Evolutionary conservation across 202 grass and related monocot species (phyloP).

Genomic region (Musa balbisiana): DNA sequence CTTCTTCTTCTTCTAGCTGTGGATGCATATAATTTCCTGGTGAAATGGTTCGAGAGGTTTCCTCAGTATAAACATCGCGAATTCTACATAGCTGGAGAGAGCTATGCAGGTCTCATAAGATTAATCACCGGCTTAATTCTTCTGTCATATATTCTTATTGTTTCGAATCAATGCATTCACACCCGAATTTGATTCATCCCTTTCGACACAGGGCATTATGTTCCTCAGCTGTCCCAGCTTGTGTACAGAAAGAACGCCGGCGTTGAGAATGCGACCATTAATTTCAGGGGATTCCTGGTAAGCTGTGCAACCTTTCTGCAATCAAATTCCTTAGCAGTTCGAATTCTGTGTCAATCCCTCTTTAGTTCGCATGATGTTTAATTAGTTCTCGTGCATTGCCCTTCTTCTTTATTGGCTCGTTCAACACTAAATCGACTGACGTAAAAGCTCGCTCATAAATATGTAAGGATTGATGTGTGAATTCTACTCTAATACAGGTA

Average conservation of each 20-base stretch:
- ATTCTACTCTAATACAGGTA: constrained; percentile 25
- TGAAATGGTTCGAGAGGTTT: constrained; percentile 66
- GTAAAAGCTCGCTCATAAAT: too few relatives aligned
- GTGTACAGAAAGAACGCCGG: constrained; percentile 44
- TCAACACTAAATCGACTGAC: too few relatives aligned
- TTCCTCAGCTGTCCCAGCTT: constrained; percentile 61
- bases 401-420: too few relatives aligned
- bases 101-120: constrained; percentile 51
- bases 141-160: background rate
- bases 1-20: constrained; percentile 18
- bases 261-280: constrained; percentile 32
- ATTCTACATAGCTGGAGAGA: constrained; percentile 83
- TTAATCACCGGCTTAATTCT: background rate
- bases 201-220: constrained; percentile 50
- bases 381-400: too few relatives aligned
- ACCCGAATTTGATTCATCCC: background rate
- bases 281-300: constrained; percentile 79
- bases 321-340: background rate
- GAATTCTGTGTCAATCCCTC: too few relatives aligned
- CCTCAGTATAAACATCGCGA: constrained; percentile 71
- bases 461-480: background rate
- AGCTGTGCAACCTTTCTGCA: constrained; percentile 1
- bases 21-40: constrained; percentile 65
- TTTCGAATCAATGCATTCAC: background rate
- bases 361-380: too few relatives aligned